Percentiles rank a stretch among this genome's conserved stretches.
Conservation (phyloP, 352 stramenopile species). For the Phytophthora sp. region DNA sequence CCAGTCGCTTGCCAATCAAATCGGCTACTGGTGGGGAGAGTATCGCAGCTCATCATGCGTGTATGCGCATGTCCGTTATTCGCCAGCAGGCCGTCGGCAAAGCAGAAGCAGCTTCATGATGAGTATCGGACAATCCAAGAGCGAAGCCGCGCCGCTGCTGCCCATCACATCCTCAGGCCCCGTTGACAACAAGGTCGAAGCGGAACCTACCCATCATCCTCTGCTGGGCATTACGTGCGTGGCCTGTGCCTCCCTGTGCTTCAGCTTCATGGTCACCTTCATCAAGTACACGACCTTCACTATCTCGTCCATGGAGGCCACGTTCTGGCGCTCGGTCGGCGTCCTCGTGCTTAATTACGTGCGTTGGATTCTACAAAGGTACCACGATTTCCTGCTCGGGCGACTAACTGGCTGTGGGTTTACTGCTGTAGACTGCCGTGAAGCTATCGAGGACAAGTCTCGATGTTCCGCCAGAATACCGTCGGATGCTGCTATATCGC, state of each 20-base stretch:
- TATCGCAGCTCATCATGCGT: slow-evolving; percentile 3
- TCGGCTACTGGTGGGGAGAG: slow-evolving; percentile 5
- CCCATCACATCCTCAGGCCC: slow-evolving; percentile 14
- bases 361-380: not conserved
- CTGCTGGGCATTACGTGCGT: slow-evolving; percentile 62
- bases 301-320: slow-evolving; percentile 73
- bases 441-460: slow-evolving; percentile 34
- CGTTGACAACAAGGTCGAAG: slow-evolving; percentile 10
- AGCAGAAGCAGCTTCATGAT: not conserved
- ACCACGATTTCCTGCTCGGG: not conserved
- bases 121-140: not conserved
- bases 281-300: slow-evolving; percentile 73
- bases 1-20: slow-evolving; percentile 18
- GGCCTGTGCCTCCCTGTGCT: slow-evolving; percentile 68
- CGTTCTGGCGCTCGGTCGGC: slow-evolving; percentile 72
- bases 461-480: slow-evolving; percentile 44
- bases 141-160: slow-evolving; percentile 16
- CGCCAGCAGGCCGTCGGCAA: not conserved
- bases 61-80: not conserved
- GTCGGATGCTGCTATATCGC: slow-evolving; percentile 58
- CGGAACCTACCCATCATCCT: slow-evolving; percentile 37
- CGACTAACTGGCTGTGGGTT: not conserved
- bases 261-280: slow-evolving; percentile 75
- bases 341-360: slow-evolving; percentile 65
- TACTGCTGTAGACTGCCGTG: slow-evolving; percentile 5